Conservation (phyloP, 148 eudicot genomes). For the Amaranthus hypochondriacus region DNA sequence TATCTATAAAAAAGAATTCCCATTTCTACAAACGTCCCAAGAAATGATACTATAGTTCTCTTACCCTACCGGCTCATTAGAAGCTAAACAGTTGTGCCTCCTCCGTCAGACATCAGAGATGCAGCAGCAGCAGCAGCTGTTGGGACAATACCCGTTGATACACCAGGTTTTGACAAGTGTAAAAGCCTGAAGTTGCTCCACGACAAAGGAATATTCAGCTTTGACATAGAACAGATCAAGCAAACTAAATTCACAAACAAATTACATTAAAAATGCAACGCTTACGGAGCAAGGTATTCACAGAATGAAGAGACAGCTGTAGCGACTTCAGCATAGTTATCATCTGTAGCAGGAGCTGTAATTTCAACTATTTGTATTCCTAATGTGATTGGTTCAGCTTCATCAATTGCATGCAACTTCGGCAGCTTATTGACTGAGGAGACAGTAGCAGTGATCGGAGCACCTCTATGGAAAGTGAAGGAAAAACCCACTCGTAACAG, state of each 20-base stretch:
- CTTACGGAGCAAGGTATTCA: constrained; percentile 97
- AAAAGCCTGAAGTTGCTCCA: constrained; percentile 51
- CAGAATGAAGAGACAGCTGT: constrained; percentile 89
- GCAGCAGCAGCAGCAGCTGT: constrained; percentile 97
- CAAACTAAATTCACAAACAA: background rate
- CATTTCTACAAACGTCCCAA: background rate
- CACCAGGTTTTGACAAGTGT: constrained; percentile 88
- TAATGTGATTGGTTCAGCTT: constrained; percentile 71
- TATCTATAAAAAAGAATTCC: background rate
- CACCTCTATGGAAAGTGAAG: constrained; percentile 71
- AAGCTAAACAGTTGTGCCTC: constrained; percentile 58
- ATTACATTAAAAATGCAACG: background rate
- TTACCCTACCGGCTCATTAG: constrained; percentile 8
- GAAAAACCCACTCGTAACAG: constrained; percentile 73
- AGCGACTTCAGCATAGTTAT: constrained; percentile 74
- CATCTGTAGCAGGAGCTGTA: constrained; percentile 83
- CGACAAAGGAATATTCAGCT: background rate
- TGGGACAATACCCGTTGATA: constrained; percentile 79
- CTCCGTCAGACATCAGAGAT: constrained; percentile 87
- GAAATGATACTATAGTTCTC: background rate
- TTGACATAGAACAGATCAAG: background rate
- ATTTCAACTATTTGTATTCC: constrained; percentile 95
- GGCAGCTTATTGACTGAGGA: constrained; percentile 78
- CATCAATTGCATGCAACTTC: constrained; percentile 78
- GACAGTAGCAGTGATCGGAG: constrained; percentile 77